These are phyloP conservation scores for Rachicladosporium sp. DNA, from an alignment of 2,329 filamentous ascomycete species.

Conservation along the genomic window DNA sequence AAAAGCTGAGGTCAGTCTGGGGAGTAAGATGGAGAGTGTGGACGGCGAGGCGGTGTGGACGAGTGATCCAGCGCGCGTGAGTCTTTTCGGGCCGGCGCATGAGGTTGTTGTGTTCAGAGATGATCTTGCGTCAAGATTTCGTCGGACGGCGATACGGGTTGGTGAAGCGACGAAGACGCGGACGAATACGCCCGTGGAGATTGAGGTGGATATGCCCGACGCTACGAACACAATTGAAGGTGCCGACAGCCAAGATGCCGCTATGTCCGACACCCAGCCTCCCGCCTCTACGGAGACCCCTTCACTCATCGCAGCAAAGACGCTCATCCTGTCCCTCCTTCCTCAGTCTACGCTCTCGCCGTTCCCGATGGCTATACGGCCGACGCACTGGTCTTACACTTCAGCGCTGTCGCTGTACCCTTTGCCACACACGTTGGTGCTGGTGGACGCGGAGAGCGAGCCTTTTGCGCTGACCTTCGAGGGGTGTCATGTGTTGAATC, in stretches of 20 bases:
- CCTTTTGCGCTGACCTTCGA: constrained; percentile 86
- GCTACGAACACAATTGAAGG: background rate
- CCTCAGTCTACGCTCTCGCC: constrained; percentile 84
- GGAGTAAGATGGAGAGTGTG: constrained; percentile 37
- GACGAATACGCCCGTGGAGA: constrained; percentile 13
- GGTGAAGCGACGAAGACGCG: constrained; percentile 35
- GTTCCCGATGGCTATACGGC: constrained; percentile 66
- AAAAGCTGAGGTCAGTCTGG: constrained; percentile 49
- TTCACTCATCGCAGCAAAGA: constrained; percentile 16
- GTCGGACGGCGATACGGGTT: constrained; percentile 63
- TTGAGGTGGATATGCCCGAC: background rate
- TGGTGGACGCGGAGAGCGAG: constrained; percentile 71
- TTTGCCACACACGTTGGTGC: constrained; percentile 67
- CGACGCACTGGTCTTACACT: constrained; percentile 80
- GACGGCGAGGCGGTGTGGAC: constrained; percentile 75
- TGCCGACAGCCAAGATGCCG: background rate
- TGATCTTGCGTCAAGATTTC: constrained; percentile 67
- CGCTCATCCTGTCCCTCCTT: constrained; percentile 73
- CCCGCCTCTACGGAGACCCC: too few relatives aligned
- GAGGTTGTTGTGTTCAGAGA: constrained; percentile 83
- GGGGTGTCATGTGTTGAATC: constrained; percentile 92
- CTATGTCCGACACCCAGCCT: constrained; percentile 11
- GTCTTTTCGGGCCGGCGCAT: constrained; percentile 74
- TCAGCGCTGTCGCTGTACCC: constrained; percentile 72
- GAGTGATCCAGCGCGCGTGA: constrained; percentile 71